Base-by-base conservation (phyloP, 345 rosid species). In the Arabidopsis thaliana region DNA sequence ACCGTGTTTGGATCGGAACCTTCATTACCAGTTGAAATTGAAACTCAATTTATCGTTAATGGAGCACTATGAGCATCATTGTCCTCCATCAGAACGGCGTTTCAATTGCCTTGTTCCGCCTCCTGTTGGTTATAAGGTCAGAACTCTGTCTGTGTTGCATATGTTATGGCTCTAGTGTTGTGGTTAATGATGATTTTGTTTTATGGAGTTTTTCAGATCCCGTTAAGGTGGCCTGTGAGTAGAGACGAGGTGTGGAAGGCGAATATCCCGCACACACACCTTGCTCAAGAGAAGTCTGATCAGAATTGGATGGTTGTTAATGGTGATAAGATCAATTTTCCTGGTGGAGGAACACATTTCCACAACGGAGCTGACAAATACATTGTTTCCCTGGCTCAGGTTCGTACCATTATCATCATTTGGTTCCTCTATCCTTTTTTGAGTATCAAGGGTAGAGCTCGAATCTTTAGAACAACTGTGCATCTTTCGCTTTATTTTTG, bases 241-340 rank as follows among this genome's bases (percentile, higher is more conserved):
- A 87, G 96, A 83, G 96, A 92, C 78, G 99, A 90, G 80, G 98
- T 95, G 73, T 95, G 98, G 99, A 95, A 89, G 75, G 97, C 83
- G 2, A 95, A 95, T 71, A 95, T 95, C 22, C 99, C 99, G 8
- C 99, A 95, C 25, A 90, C 98, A 0, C 98, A 95, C 71, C 97
- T 95, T 58, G 98, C 99, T 3, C 83, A 84, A 59, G 98, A 95
- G 88, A 95, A 95, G 73, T 92, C 97, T 0, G 99, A 95, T 83
- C 99, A 95, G 87, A 89, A 92, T 57, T 95, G 99, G 99, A 95
- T 92, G 99, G 89, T 95, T 60, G 94, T 92, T 20, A 86, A 89
- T 24, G 96, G 99, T 36, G 94, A 92, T 16, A 95, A 92, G 87
- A 95, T 95, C 68, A 89, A 89, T 80, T 95, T 95, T 69, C 99